Base-by-base conservation (phyloP, 116 monocot genomes). In the Zostera marina region DNA sequence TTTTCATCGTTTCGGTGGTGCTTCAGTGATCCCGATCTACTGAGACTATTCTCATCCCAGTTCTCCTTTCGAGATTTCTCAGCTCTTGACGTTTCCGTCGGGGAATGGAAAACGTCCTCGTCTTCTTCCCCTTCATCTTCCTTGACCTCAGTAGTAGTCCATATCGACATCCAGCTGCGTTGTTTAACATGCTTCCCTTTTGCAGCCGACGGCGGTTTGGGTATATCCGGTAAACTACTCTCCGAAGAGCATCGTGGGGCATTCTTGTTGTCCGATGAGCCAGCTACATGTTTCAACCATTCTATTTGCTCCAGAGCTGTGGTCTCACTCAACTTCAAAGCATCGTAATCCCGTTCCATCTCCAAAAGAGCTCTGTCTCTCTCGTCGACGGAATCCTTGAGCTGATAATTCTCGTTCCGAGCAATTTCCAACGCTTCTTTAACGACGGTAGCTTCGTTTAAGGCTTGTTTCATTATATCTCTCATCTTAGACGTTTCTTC, bases 381-480 rank as follows among this genome's bases (percentile, higher is more conserved):
- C 32, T 32, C 32, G 32, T 65, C 19, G 16, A 94, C 13, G n/a
- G 47, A 43, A 26, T 79, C 77, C 43, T 80, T 78, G 8, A 94
- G 67, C 16, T 70, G 63, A 47, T 66, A 79, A 64, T 88, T 88
- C 53, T 94, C 85, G 10, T 23, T 63, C 38, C 84, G 70, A 3
- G 77, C 79, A 26, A 78, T 84, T 71, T 94, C 85, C 54, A 88
- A 25, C 0, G 81, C 76, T 59, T 94, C 94, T 66, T 88, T 88
- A 6, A 79, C 71, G 5, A 74, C 68, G 0, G 62, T 82, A 19
- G 88, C 77, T 67, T 94, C 88, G 42, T 77, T 78, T 11, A 94
- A 63, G 1, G 89, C 84, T 39, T 85, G 88, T 64, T 94, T 94
- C 48, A 88, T 59, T 67, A 88, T 77, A 62, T 94, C 94, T 39